Evolutionary conservation across 108 stramenopile species (phyloP), one percentile per base, ranked within the genome.

Genomic region (Cyclotella sp.): DNA sequence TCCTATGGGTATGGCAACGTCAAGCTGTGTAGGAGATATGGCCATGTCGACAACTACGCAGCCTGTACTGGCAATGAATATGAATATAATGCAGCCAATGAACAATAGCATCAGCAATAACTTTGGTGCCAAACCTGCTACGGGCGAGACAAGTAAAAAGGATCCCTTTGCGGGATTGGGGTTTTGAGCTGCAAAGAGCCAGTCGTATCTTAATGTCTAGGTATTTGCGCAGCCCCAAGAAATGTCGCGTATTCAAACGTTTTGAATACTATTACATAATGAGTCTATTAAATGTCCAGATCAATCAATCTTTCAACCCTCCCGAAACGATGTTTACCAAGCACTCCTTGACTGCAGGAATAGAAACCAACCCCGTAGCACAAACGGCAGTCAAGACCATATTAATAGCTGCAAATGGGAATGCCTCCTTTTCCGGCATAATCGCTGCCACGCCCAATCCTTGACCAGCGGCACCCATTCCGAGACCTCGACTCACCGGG

Each of bases 391-490:
- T 87, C 72, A 87, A 70, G 40, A 84, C 81, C 83, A 87, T 84
- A 51, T 66, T 73, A 13, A 87, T 73, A 9, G 83, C 86, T 29
- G 86, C 83, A 65, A 87, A 87, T n/a, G 86, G 83, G 63, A 87
- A 87, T 46, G 86, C 83, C n/a, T 87, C 86, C 68, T 81, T 83
- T 63, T 87, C 86, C 13, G 74, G 68, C 74, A 72, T 71, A 14
- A 87, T 82, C 2, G 76, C 67, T n/a, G 83, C 86, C 41, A 76
- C 83, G 27, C 86, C 86, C 57, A 87, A 62, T 29, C 86, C 78
- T 30, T 84, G 86, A n/a, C 76, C 83, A 13, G 86, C 75, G 18
- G 86, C 82, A 34, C 86, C 86, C 70, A 87, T 83, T 47, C 86
- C 86, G 63, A 87, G 63, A 26, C 86, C 86, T 28, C 86, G 55